Conservation (phyloP, 2,329 filamentous ascomycete genomes). For the Aspergillus chevalieri region DNA sequence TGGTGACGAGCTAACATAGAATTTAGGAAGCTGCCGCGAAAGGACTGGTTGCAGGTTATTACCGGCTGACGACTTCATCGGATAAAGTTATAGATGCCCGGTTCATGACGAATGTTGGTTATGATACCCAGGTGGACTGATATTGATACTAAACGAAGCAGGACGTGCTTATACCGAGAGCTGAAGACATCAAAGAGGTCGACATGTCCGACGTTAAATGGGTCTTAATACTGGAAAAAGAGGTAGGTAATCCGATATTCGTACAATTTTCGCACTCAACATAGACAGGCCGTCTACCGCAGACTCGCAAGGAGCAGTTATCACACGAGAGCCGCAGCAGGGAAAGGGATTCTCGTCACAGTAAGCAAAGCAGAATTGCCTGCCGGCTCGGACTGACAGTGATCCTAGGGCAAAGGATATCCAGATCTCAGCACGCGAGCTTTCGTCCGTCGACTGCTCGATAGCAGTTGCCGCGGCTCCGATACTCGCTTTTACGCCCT, state of each 20-base stretch:
- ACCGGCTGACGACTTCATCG: slow-evolving; percentile 18
- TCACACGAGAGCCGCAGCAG: slow-evolving; percentile 36
- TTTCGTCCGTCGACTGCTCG: slow-evolving; percentile 45
- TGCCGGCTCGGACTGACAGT: background rate
- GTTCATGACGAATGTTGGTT: slow-evolving; percentile 21
- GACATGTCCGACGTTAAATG: slow-evolving; percentile 46
- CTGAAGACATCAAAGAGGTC: slow-evolving; percentile 41
- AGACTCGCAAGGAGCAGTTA: slow-evolving; percentile 46
- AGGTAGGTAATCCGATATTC: slow-evolving; percentile 35
- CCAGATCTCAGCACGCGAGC: slow-evolving; percentile 54
- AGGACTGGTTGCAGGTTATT: slow-evolving; percentile 37
- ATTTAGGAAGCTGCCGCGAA: slow-evolving; percentile 38
- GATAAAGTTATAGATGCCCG: slow-evolving; percentile 35
- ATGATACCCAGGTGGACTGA: background rate
- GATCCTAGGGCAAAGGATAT: slow-evolving; percentile 55
- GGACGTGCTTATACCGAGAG: slow-evolving; percentile 50
- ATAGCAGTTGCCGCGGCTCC: slow-evolving; percentile 20
- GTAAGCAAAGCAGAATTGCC: slow-evolving; percentile 28
- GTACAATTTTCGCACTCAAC: background rate
- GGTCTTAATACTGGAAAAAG: slow-evolving; percentile 60
- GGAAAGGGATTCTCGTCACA: slow-evolving; percentile 51
- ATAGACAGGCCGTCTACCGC: slow-evolving; percentile 52
- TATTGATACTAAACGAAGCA: slow-evolving; percentile 14
- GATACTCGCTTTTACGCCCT: slow-evolving; percentile 45
- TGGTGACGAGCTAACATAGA: background rate